Percentiles rank a stretch among this genome's conserved stretches.
These are phyloP conservation scores for Ogataea angusta DNA, from an alignment of 805 yeast genomes.

Conservation along the genomic window DNA sequence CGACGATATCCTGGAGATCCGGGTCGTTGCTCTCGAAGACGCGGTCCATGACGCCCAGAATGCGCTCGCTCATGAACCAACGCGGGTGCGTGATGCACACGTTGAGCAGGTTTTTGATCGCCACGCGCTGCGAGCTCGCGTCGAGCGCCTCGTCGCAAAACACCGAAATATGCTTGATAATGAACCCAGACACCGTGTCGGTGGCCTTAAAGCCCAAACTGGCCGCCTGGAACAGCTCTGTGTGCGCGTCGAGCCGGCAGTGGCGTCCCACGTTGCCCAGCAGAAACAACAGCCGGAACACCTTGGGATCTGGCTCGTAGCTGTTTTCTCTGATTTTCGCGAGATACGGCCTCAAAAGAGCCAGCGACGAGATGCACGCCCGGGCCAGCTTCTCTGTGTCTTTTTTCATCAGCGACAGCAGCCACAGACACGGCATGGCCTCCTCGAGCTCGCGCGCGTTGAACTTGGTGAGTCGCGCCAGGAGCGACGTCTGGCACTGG, in stretches of 20 bases:
- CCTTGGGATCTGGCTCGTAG: conserved; percentile 39
- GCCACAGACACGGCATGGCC: conserved; percentile 71
- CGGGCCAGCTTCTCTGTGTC: conserved; percentile 50
- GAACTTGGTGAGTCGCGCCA: conserved; percentile 58
- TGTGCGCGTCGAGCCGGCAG: conserved; percentile 54
- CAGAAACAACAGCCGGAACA: conserved; percentile 56
- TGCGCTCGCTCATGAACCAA: conserved; percentile 56
- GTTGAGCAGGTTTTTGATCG: conserved; percentile 54
- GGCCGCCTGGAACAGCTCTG: conserved; percentile 38
- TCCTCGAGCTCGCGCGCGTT: conserved; percentile 59
- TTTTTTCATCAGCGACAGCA: conserved; percentile 43
- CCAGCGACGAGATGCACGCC: conserved; percentile 63
- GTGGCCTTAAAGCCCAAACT: conserved; percentile 42
- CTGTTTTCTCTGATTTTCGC: conserved; percentile 16
- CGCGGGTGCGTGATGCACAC: conserved; percentile 64
- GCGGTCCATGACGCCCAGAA: conserved; percentile 49
- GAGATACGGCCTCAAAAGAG: conserved; percentile 46
- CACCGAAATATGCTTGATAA: conserved; percentile 54
- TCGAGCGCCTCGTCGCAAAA: conserved; percentile 40
- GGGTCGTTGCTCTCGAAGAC: conserved; percentile 39
- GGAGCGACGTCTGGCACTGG: conserved; percentile 49
- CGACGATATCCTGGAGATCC: conserved; percentile 47
- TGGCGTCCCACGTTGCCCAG: conserved; percentile 70
- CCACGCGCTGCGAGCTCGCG: conserved; percentile 41
- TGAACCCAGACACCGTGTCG: conserved; percentile 56